phyloP scores from a whole-genome alignment of 495 filamentous ascomycete genomes.

The Penicillium pancosmium region DNA sequence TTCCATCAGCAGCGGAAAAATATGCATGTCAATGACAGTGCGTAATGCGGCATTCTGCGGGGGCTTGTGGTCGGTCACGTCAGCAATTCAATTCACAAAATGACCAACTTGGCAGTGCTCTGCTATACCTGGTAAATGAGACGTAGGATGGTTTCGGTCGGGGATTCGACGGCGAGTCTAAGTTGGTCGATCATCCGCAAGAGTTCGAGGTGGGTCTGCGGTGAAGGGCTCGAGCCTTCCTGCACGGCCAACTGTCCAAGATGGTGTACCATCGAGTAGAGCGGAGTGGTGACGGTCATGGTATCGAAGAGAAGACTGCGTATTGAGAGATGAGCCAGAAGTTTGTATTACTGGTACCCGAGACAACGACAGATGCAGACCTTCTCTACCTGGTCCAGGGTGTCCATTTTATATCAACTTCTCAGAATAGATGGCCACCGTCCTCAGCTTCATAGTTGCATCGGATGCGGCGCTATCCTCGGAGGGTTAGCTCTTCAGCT shows the following conservation, averaged over 20 bases:
- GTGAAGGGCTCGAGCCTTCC: slow-evolving; percentile 23
- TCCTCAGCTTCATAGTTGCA: neutral
- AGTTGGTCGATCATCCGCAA: slow-evolving; percentile 36
- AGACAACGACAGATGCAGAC: slow-evolving; percentile 2
- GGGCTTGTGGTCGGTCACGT: slow-evolving; percentile 29
- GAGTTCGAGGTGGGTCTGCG: slow-evolving; percentile 34
- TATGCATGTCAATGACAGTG: slow-evolving; percentile 35
- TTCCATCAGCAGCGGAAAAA: slow-evolving; percentile 34
- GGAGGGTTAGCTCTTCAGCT: slow-evolving; percentile 3
- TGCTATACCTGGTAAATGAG: slow-evolving; percentile 42
- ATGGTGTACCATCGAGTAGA: slow-evolving; percentile 30
- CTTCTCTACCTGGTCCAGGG: neutral
- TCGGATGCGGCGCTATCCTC: slow-evolving; percentile 5
- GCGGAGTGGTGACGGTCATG: slow-evolving; percentile 25
- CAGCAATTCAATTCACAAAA: neutral
- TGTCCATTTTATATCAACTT: slow-evolving; percentile 3
- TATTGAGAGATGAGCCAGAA: neutral
- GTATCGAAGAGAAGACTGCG: neutral
- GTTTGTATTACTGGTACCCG: slow-evolving; percentile 2
- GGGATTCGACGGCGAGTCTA: slow-evolving; percentile 36
- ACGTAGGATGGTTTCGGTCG: slow-evolving; percentile 38
- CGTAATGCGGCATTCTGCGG: slow-evolving; percentile 45
- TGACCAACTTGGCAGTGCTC: neutral
- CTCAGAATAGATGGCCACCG: neutral
- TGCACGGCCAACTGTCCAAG: slow-evolving; percentile 27